Conservation (phyloP, 2,329 filamentous ascomycete genomes). For the Microsporum canis region DNA sequence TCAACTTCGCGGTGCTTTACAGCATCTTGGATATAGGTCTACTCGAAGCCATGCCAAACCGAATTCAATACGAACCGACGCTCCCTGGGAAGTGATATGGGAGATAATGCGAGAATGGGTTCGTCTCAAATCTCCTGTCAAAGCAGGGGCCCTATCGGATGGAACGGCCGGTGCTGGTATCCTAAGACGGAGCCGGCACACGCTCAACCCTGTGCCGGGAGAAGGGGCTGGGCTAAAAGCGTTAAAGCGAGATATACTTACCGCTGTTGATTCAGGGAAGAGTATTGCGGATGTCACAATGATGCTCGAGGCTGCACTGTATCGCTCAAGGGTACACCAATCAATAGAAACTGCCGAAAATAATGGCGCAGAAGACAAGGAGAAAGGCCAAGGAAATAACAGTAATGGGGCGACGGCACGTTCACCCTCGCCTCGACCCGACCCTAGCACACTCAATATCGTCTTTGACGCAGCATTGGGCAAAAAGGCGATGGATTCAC, state of each 20-base stretch:
- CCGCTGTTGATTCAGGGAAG: conserved; percentile 24
- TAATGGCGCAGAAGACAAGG: not conserved
- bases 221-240: conserved; percentile 23
- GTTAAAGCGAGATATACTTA: conserved; percentile 29
- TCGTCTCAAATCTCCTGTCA: conserved; percentile 66
- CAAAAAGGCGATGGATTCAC: conserved; percentile 41
- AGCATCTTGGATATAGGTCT: conserved; percentile 67
- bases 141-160: conserved; percentile 56
- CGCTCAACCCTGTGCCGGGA: conserved; percentile 21
- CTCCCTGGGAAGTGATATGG: conserved; percentile 83
- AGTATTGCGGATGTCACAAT: conserved; percentile 31
- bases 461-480: conserved; percentile 75
- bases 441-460: conserved; percentile 43
- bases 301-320: conserved; percentile 36
- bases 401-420: not conserved
- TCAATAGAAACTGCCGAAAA: not conserved
- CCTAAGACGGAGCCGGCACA: conserved; percentile 37
- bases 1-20: conserved; percentile 67
- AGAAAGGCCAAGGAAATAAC: not conserved
- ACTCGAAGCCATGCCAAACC: conserved; percentile 81
- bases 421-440: conserved; percentile 9
- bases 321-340: conserved; percentile 23
- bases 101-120: conserved; percentile 89
- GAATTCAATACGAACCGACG: conserved; percentile 86
- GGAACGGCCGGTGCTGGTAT: conserved; percentile 63